A percentile compares a stretch with the other conserved stretches of the same genome.
These are phyloP conservation scores for Usnea hakonensis DNA, from an alignment of 495 filamentous ascomycete genomes.

Conservation along the genomic window DNA sequence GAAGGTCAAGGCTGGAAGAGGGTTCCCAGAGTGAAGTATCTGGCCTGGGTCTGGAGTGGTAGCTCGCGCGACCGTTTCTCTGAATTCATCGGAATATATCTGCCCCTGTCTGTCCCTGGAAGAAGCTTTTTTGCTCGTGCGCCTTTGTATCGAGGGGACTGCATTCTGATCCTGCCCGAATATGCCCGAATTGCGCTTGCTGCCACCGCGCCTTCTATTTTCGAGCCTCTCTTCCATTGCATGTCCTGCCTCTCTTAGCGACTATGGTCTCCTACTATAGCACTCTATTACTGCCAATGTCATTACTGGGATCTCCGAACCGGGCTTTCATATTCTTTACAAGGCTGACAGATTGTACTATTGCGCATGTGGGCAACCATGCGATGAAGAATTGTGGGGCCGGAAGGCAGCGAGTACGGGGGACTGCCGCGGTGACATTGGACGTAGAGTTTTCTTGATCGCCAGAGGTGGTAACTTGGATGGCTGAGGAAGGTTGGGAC, in stretches of 20 bases:
- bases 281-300: neutral
- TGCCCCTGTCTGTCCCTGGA: slow-evolving; percentile 47
- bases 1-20: slow-evolving; percentile 36
- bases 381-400: neutral
- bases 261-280: neutral
- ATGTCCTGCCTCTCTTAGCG: neutral
- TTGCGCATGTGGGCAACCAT: neutral
- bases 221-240: slow-evolving; percentile 20
- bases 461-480: neutral
- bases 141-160: slow-evolving; percentile 35
- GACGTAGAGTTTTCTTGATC: neutral
- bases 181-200: slow-evolving; percentile 23
- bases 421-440: neutral
- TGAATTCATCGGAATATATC: slow-evolving; percentile 46
- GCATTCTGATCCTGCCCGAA: slow-evolving; percentile 17
- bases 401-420: neutral
- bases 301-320: neutral
- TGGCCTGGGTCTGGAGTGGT: slow-evolving; percentile 41
- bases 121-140: slow-evolving; percentile 45
- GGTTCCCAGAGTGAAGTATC: slow-evolving; percentile 32
- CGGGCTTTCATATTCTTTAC: neutral
- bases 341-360: neutral
- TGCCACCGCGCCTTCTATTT: slow-evolving; percentile 19
- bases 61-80: slow-evolving; percentile 40
- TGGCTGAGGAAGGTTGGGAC: neutral